Conservation (phyloP, 768 basidiomycete species). For the Amanita muscaria region DNA sequence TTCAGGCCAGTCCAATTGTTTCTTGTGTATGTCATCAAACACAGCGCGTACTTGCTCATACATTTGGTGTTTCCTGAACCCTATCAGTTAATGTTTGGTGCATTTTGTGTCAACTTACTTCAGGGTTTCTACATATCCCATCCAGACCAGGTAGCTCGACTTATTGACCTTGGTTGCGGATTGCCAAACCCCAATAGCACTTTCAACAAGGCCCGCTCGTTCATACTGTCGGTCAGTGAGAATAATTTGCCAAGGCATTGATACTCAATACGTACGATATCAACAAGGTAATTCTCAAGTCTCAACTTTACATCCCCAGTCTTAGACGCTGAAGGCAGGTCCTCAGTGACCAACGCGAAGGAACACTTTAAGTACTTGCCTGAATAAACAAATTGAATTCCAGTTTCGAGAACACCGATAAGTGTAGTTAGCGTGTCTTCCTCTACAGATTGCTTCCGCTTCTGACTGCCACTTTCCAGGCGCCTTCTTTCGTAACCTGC, state of each 20-base stretch:
- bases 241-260: not conserved
- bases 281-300: constrained; percentile 76
- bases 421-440: constrained; percentile 44
- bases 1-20: constrained; percentile 92
- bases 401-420: constrained; percentile 53
- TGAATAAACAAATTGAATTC: constrained; percentile 50
- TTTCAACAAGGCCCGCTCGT: constrained; percentile 39
- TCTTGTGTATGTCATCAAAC: constrained; percentile 58
- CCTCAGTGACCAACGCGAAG: not conserved
- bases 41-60: constrained; percentile 54
- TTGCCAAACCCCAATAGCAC: constrained; percentile 55
- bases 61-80: constrained; percentile 39
- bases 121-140: constrained; percentile 61
- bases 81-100: constrained; percentile 9
- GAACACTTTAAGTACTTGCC: constrained; percentile 27
- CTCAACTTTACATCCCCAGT: constrained; percentile 69
- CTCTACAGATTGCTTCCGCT: constrained; percentile 28
- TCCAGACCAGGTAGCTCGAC: constrained; percentile 69
- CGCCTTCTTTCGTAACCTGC: constrained; percentile 55
- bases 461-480: constrained; percentile 37
- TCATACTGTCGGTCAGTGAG: constrained; percentile 32
- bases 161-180: constrained; percentile 58
- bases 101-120: constrained; percentile 38
- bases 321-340: constrained; percentile 37
- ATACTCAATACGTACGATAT: constrained; percentile 45